Evolutionary conservation across 768 basidiomycete species (phyloP).

Genomic region (Rhodotorula babjevae): DNA sequence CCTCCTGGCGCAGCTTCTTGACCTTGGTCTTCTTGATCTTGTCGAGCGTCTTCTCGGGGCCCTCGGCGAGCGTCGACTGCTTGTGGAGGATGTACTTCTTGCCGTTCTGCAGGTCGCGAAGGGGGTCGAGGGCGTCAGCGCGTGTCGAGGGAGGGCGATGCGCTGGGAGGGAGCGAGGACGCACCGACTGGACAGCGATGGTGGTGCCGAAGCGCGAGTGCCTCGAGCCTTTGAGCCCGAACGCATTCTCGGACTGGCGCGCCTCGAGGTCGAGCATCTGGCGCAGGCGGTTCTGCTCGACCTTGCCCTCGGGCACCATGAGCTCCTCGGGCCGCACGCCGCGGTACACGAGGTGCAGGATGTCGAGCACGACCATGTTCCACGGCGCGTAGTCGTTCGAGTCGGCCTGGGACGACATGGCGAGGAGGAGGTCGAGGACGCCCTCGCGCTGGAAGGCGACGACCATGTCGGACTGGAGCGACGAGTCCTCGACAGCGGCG

Average conservation of each 20-base stretch:
- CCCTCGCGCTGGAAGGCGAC: slow-evolving; percentile 65
- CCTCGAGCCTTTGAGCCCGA: slow-evolving; percentile 57
- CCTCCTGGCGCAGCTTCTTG: slow-evolving; percentile 53
- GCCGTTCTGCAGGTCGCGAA: slow-evolving; percentile 43
- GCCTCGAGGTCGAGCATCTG: slow-evolving; percentile 74
- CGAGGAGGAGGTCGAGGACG: slow-evolving; percentile 71
- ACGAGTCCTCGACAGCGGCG: slow-evolving; percentile 72
- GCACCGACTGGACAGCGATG: slow-evolving; percentile 64
- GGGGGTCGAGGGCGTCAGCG: background rate
- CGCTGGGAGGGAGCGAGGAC: slow-evolving; percentile 2
- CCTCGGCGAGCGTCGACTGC: slow-evolving; percentile 69
- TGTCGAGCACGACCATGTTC: slow-evolving; percentile 88
- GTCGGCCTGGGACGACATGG: slow-evolving; percentile 72
- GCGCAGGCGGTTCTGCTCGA: slow-evolving; percentile 53
- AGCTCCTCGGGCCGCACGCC: slow-evolving; percentile 63
- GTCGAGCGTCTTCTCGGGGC: slow-evolving; percentile 68
- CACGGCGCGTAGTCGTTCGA: slow-evolving; percentile 76
- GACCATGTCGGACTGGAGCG: slow-evolving; percentile 70
- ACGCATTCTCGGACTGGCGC: slow-evolving; percentile 53
- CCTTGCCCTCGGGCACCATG: slow-evolving; percentile 33
- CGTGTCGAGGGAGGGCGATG: background rate
- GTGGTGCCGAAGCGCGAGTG: slow-evolving; percentile 98
- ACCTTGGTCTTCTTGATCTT: slow-evolving; percentile 60
- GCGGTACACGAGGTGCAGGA: slow-evolving; percentile 82
- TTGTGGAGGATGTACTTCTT: slow-evolving; percentile 66